phyloP scores from a whole-genome alignment of 2,329 filamentous ascomycete species.

The Didymella pinodella region DNA sequence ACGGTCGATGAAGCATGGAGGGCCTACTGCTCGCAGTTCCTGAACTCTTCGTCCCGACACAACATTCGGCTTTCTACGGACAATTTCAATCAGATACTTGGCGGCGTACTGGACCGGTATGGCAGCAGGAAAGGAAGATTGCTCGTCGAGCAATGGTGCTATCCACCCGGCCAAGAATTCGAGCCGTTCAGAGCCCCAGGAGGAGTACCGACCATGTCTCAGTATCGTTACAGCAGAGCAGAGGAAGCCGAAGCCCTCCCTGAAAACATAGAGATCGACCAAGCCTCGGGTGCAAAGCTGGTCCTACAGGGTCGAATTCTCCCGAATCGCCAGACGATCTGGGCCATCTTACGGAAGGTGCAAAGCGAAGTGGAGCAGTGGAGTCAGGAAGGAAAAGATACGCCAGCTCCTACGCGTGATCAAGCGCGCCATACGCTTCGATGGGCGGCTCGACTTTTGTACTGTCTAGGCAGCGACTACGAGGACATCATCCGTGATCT shows the following conservation, averaged over 20 bases:
- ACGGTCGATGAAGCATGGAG: conserved; percentile 39
- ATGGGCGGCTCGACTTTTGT: conserved; percentile 44
- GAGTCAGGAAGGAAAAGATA: conserved; percentile 22
- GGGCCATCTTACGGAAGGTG: conserved; percentile 44
- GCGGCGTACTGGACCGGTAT: conserved; percentile 61
- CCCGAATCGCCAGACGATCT: conserved; percentile 46
- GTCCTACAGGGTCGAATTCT: conserved; percentile 41
- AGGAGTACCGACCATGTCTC: conserved; percentile 45
- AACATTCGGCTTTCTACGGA: conserved; percentile 39
- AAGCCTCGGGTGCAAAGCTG: conserved; percentile 39
- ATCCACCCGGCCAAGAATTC: conserved; percentile 30
- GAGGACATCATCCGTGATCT: conserved; percentile 45
- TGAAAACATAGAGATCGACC: conserved; percentile 40
- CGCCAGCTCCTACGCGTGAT: conserved; percentile 24
- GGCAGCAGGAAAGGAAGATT: conserved; percentile 58
- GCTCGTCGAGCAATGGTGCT: conserved; percentile 59
- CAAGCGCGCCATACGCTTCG: conserved; percentile 40
- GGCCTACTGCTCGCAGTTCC: conserved; percentile 42
- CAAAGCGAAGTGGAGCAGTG: conserved; percentile 42
- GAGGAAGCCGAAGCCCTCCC: conserved; percentile 37
- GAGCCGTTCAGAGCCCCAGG: conserved; percentile 43
- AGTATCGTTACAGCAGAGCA: conserved; percentile 33
- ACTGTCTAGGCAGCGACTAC: conserved; percentile 44
- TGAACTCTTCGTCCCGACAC: conserved; percentile 38
- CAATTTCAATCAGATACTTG: conserved; percentile 62